These are phyloP conservation scores for rapeseed (Brassica napus) DNA, from an alignment of 345 rosid species.

Conservation along the genomic window DNA sequence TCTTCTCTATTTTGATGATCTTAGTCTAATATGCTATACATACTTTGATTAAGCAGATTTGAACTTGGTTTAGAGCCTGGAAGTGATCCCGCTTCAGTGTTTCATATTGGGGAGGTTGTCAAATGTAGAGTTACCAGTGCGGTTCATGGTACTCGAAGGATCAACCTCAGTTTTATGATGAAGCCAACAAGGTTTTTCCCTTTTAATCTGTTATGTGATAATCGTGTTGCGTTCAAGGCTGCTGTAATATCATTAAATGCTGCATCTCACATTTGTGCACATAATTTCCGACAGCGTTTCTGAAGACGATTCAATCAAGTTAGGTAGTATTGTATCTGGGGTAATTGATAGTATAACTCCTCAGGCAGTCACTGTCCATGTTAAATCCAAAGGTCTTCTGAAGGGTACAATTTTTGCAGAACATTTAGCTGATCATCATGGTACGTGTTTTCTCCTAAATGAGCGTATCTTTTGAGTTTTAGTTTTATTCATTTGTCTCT, in stretches of 20 bases:
- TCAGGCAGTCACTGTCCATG: conserved; percentile 55
- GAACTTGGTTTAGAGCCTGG: conserved; percentile 92
- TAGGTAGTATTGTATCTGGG: conserved; percentile 82
- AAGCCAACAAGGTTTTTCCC: conserved; percentile 71
- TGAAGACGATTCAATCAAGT: conserved; percentile 69
- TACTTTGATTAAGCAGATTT: conserved; percentile 53
- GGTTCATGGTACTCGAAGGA: conserved; percentile 61
- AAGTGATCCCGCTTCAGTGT: conserved; percentile 59
- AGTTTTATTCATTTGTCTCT: conserved; percentile 28
- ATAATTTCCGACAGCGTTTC: conserved; percentile 54
- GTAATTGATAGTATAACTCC: conserved; percentile 70
- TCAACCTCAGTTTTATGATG: conserved; percentile 83
- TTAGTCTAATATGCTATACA: conserved; percentile 25
- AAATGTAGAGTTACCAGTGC: conserved; percentile 85
- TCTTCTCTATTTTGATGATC: conserved; percentile 23
- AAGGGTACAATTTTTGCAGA: conserved; percentile 76
- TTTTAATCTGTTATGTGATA: conserved; percentile 12
- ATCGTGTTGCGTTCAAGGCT: conserved; percentile 1
- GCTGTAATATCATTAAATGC: conserved; percentile 1
- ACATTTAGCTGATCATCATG: conserved; percentile 93
- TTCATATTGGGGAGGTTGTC: conserved; percentile 93
- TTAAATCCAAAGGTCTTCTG: conserved; percentile 55
- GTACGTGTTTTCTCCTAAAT: conserved; percentile 45
- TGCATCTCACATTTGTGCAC: conserved; percentile 25
- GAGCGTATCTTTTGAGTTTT: conserved; percentile 1